Base-by-base conservation (phyloP, 2,329 filamentous ascomycete genomes). In the Corinectria fuckeliana region DNA sequence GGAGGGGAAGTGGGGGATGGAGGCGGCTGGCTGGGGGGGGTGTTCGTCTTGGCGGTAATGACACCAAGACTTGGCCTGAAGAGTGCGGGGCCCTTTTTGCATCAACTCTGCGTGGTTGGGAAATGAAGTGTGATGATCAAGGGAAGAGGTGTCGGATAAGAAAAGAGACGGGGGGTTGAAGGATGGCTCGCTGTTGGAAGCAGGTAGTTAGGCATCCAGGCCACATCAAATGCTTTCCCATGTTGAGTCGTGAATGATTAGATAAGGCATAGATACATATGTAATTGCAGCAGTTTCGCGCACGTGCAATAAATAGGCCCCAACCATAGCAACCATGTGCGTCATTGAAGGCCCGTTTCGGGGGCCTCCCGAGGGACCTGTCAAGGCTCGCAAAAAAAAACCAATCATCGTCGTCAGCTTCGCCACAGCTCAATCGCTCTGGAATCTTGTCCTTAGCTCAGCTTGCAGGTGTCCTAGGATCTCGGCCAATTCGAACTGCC, bases 261-360 rank as follows among this genome's bases (percentile, higher is more conserved):
- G 23, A 23, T 26, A 26, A 16, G 16, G 47, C 18, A 26, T 44
- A 9, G 53, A 10, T 30, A 30, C 10, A 2, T 30, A 30, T 13
- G 10, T n/a, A n/a, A 36, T 16, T 18, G 18, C 1, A 36, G 32
- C 32, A n/a, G 32, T 36, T n/a, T 25, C 14, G 49, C 61, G 66
- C 66, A 69, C 68, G 60, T 67, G 67, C n/a, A n/a, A n/a, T n/a
- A 36, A 39, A 48, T 50, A 7, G 21, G 54, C 58, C 62, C 66
- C 64, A 65, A 69, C 67, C 64, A 71, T 71, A 71, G 71, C 68
- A 65, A 59, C 64, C 71, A 73, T 73, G 71, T 73, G 70, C 71
- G 71, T 72, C 71, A 73, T 66, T 63, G 44, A 36, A 13, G 18
- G 9, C n/a, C 11, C n/a, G 8, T 23, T 45, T 25, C 26, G 26